Base-by-base conservation (phyloP, 2,329 filamentous ascomycete genomes). In the Tolypocladium guangdongense region DNA sequence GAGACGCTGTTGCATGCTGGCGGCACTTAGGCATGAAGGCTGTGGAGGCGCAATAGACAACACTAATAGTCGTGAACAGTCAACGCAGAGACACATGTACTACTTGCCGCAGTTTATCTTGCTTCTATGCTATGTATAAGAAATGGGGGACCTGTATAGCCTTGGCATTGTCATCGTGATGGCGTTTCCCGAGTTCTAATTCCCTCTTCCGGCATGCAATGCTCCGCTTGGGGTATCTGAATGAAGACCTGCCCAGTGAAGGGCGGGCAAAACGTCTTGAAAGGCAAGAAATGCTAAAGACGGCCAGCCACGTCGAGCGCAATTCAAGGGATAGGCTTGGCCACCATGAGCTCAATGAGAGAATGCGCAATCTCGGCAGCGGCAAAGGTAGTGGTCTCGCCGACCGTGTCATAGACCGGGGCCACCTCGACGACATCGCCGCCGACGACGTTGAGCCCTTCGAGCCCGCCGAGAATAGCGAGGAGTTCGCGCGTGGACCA, bases 401-500 rank as follows among this genome's bases (percentile, higher is more conserved):
- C 87, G 12, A 74, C 74, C 10, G 85, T 84, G 72, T 95, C 89
- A 65, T 93, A 95, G 24, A 84, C 86, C 0, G 89, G 90, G 33
- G 85, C 81, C 4, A 95, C 88, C 74, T 95, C 89, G 10, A 95
- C 90, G 49, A 95, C 80, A 70, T 95, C 89, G 0, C 87, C 89
- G 0, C 88, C 90, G 5, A 95, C 86, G 5, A 95, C 72, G 62
- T 95, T 91, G 65, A 95, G 67, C 0, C 75, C 80, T 69, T 93
- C 88, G 32, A 95, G 78, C 0, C 87, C 88, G 37, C 88, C 74
- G 63, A 95, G 67, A 52, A 95, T 88, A 7, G 84, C 75, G 55
- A 93, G 90, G 58, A 95, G 72, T 71, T 95, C 89, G 46, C 89
- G 75, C 22, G 86, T 90, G 3, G 87, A 91, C 89, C 89, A 95